Conservation (phyloP, 768 basidiomycete genomes). For the Psilocybe azurescens region DNA sequence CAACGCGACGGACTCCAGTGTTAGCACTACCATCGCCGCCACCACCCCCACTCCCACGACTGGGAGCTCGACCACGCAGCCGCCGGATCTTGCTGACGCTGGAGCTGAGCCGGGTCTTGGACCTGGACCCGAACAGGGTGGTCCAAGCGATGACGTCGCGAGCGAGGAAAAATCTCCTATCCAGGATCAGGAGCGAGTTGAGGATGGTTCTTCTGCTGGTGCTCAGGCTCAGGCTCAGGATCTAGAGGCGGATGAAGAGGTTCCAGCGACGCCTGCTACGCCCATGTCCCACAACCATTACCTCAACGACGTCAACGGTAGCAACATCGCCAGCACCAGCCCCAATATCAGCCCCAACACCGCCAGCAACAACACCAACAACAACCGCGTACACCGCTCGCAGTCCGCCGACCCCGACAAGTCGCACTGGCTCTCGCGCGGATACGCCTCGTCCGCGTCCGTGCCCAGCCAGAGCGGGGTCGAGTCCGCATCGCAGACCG, state of each 20-base stretch:
- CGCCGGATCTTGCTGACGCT: conserved; percentile 15
- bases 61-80: neutral
- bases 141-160: conserved; percentile 12
- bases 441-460: conserved; percentile 61
- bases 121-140: neutral
- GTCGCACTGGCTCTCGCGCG: conserved; percentile 60
- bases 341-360: too few relatives aligned
- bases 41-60: neutral
- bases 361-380: too few relatives aligned
- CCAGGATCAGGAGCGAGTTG: conserved; percentile 1
- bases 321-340: too few relatives aligned
- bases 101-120: conserved; percentile 8
- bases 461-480: conserved; percentile 51
- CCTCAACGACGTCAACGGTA: neutral
- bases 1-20: conserved; percentile 13
- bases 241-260: conserved; percentile 9
- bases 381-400: conserved; percentile 66
- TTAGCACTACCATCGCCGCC: neutral
- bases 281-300: conserved; percentile 24
- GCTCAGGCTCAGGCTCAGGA: neutral
- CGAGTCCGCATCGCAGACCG: conserved; percentile 56
- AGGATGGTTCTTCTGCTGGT: conserved; percentile 1
- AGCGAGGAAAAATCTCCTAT: conserved; percentile 4
- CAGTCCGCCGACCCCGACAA: conserved; percentile 83
- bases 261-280: conserved; percentile 40